Conservation (phyloP, 140 eudicot species). For the Senecio squalidus region DNA sequence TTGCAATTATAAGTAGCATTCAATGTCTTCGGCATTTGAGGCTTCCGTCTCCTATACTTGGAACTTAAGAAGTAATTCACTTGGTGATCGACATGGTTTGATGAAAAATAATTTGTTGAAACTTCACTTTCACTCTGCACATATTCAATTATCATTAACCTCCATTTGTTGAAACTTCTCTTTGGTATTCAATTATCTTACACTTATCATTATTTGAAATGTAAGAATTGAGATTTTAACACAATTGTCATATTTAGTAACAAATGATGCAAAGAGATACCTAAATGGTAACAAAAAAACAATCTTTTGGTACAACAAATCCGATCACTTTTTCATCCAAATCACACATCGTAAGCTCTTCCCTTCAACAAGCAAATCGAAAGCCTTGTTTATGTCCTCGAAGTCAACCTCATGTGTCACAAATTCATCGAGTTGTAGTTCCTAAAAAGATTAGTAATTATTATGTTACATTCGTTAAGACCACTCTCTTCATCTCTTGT, state of each 20-base stretch:
- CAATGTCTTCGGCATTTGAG: too few species aligned
- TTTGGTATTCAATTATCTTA: too few species aligned
- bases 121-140: too few species aligned
- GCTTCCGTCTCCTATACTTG: too few species aligned
- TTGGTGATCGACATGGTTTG: too few species aligned
- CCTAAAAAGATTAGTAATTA: conserved; percentile 1
- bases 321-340: conserved; percentile 24
- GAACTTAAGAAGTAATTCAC: too few species aligned
- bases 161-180: too few species aligned
- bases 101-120: too few species aligned
- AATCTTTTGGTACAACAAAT: background rate
- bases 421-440: conserved; percentile 20
- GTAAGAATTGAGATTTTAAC: background rate
- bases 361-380: conserved; percentile 32
- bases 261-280: background rate
- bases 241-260: background rate
- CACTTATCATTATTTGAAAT: background rate
- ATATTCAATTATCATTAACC: too few species aligned
- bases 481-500: background rate
- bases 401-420: conserved; percentile 24
- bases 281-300: background rate
- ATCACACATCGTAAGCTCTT: conserved; percentile 27
- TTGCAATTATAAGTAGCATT: too few species aligned
- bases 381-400: conserved; percentile 25
- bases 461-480: background rate